phyloP scores from a whole-genome alignment of 1,284 basidiomycete species.

The Amylostereum areolatum region DNA sequence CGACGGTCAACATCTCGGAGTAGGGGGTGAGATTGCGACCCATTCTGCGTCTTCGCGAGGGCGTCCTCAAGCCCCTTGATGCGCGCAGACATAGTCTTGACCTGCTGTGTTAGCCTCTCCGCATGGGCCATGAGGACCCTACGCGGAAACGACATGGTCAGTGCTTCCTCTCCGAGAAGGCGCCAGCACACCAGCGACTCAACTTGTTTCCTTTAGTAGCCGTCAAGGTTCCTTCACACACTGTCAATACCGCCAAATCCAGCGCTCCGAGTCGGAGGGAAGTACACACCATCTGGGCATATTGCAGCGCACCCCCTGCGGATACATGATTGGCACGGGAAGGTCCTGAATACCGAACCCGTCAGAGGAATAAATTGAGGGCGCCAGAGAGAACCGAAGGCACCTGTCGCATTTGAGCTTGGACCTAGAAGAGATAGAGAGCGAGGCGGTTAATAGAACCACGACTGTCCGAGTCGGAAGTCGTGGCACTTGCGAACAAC shows the following conservation, averaged over 20 bases:
- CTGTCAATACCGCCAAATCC: too few species aligned
- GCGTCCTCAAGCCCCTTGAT: constrained; percentile 54
- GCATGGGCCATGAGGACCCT: constrained; percentile 45
- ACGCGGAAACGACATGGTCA: neutral
- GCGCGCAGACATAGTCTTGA: constrained; percentile 36
- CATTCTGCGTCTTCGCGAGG: constrained; percentile 29
- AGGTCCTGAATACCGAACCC: constrained; percentile 23
- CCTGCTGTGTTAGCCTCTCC: constrained; percentile 38
- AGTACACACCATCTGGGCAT: constrained; percentile 40
- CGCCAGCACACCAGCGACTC: neutral
- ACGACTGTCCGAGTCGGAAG: constrained; percentile 3
- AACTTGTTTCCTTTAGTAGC: constrained; percentile 54
- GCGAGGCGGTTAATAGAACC: neutral
- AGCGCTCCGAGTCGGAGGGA: neutral
- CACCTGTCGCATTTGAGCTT: constrained; percentile 52
- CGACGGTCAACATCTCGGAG: constrained; percentile 3
- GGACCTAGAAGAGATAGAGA: constrained; percentile 27
- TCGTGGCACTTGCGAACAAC: neutral
- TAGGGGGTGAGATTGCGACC: constrained; percentile 1
- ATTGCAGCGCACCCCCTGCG: constrained; percentile 46
- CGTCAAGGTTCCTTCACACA: constrained; percentile 34
- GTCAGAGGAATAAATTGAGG: neutral
- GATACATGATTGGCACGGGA: constrained; percentile 49
- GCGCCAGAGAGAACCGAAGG: neutral
- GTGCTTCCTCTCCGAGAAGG: too few species aligned